Percentiles rank a stretch among this genome's conserved stretches.
Conservation (phyloP, 768 basidiomycete genomes). For the Amanita muscaria region DNA sequence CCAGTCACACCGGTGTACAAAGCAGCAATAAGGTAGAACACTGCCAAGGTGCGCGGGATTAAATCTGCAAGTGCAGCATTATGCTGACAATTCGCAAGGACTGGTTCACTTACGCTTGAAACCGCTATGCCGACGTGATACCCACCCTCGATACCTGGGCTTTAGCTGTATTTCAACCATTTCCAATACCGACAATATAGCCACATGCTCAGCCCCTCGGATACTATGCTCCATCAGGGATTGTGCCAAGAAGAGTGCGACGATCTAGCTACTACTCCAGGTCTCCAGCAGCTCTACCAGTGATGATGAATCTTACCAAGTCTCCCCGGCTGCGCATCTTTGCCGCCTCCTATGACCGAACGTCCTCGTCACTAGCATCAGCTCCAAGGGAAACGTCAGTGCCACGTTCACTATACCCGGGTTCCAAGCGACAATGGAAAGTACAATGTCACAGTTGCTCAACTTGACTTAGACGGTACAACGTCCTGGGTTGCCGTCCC, state of each 20-base stretch:
- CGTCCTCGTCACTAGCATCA: conserved; percentile 12
- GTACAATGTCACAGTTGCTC: conserved; percentile 26
- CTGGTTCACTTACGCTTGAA: conserved; percentile 32
- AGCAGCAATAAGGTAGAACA: conserved; percentile 28
- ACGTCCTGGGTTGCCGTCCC: conserved; percentile 31
- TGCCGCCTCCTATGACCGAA: no score
- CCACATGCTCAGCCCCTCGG: neutral
- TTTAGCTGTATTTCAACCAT: neutral
- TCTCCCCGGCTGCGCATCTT: no score
- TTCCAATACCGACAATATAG: neutral
- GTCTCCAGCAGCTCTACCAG: neutral
- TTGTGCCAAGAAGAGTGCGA: neutral
- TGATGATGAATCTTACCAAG: no score
- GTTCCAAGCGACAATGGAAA: conserved; percentile 21
- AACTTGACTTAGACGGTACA: conserved; percentile 22
- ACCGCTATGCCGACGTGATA: conserved; percentile 30
- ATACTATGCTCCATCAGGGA: neutral
- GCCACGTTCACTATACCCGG: conserved; percentile 27
- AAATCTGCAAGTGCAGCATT: neutral
- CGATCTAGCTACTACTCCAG: no score
- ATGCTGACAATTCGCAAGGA: conserved; percentile 14
- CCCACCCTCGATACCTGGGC: conserved; percentile 27
- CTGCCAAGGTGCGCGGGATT: conserved; percentile 28
- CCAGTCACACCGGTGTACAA: conserved; percentile 29
- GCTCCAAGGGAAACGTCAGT: conserved; percentile 22